Evolutionary conservation across 2,329 filamentous ascomycete genomes (phyloP).

Genomic region (Cercospora sojina): DNA sequence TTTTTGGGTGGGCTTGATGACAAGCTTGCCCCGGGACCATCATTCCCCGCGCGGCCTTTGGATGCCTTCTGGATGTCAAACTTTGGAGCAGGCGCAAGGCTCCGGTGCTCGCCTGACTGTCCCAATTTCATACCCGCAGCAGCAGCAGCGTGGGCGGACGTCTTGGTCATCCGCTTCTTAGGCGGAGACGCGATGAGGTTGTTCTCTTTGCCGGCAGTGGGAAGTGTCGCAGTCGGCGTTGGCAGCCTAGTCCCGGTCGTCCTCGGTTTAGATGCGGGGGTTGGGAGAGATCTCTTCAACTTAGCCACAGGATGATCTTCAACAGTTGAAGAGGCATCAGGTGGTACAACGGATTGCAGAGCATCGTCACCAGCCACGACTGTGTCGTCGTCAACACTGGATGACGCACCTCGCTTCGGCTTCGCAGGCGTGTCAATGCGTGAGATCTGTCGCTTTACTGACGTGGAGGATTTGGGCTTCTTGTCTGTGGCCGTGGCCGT

Average conservation of each 20-base stretch:
- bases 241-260: slow-evolving; percentile 27
- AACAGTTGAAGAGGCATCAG: neutral
- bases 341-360: neutral
- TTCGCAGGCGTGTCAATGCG: slow-evolving; percentile 40
- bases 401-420: slow-evolving; percentile 5
- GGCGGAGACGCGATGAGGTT: slow-evolving; percentile 33
- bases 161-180: slow-evolving; percentile 28
- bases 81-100: slow-evolving; percentile 25
- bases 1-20: slow-evolving; percentile 37
- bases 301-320: neutral
- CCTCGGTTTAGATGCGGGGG: neutral
- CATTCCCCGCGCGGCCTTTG: slow-evolving; percentile 12
- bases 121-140: slow-evolving; percentile 9
- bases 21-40: slow-evolving; percentile 17
- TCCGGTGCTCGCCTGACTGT: slow-evolving; percentile 10
- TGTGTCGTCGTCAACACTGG: neutral
- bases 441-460: slow-evolving; percentile 31
- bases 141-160: slow-evolving; percentile 10
- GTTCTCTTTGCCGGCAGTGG: slow-evolving; percentile 30
- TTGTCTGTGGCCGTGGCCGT: neutral
- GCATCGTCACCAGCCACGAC: slow-evolving; percentile 2
- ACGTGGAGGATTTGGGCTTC: neutral
- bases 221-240: slow-evolving; percentile 21
- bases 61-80: slow-evolving; percentile 28
- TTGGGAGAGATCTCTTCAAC: slow-evolving; percentile 20